A percentile compares a stretch with the other conserved stretches of the same genome.
These are phyloP conservation scores for Vickermania ingenoplastis DNA, from an alignment of 208 protist genomes.

Conservation along the genomic window DNA sequence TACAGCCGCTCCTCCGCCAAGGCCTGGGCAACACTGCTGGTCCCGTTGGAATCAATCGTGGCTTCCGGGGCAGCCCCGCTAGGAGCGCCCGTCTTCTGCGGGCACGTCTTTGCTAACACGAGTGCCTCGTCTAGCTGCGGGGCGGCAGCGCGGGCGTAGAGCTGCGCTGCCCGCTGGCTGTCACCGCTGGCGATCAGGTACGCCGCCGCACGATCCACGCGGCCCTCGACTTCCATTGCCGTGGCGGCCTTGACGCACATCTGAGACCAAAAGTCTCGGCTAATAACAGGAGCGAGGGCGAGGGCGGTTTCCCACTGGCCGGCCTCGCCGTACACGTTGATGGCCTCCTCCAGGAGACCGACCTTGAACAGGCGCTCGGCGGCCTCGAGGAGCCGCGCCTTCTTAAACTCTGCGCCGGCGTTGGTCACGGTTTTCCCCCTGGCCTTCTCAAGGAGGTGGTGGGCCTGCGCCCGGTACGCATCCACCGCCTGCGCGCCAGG, in stretches of 20 bases:
- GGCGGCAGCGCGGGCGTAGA: constrained; percentile 31
- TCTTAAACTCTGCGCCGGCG: constrained; percentile 43
- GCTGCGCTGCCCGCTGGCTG: constrained; percentile 43
- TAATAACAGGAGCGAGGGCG: constrained; percentile 74
- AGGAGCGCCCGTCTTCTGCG: constrained; percentile 22
- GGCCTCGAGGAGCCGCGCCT: constrained; percentile 53
- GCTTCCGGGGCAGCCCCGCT: constrained; percentile 2
- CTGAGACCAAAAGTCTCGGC: constrained; percentile 77
- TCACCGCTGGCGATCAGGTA: constrained; percentile 83
- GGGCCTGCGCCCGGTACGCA: constrained; percentile 22
- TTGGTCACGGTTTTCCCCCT: constrained; percentile 49
- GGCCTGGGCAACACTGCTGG: constrained; percentile 20
- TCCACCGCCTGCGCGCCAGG: constrained; percentile 40
- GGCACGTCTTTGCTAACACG: constrained; percentile 55
- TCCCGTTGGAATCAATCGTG: constrained; percentile 47
- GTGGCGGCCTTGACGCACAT: constrained; percentile 55
- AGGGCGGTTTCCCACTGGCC: constrained; percentile 88
- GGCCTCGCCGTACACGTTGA: constrained; percentile 67
- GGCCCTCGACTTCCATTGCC: constrained; percentile 57
- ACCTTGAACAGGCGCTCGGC: constrained; percentile 57
- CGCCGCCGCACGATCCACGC: constrained; percentile 33
- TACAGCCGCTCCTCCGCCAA: constrained; percentile 27
- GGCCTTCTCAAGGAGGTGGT: constrained; percentile 52
- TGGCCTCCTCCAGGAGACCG: constrained; percentile 76
- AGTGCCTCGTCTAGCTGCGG: constrained; percentile 35